These are phyloP conservation scores for Phalaenopsis hybrid DNA, from an alignment of 116 monocot species.

Conservation along the genomic window DNA sequence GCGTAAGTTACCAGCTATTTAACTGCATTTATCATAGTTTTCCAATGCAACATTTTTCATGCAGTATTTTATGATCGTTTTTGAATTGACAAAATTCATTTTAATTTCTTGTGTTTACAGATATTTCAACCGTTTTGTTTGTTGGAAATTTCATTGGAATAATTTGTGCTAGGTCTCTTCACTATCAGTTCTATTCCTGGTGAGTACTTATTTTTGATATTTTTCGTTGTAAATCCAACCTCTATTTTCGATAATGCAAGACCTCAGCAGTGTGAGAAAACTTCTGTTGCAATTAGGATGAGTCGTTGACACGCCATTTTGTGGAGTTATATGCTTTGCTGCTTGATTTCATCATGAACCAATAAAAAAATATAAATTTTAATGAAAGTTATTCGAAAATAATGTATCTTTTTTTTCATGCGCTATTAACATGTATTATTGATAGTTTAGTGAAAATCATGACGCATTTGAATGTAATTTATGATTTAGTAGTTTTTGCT, in stretches of 20 bases:
- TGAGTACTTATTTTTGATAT: constrained; percentile 22
- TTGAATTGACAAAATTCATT: constrained; percentile 1
- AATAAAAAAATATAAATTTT: no score
- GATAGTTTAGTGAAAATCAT: no score
- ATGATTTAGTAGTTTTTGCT: no score
- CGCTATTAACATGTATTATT: no score
- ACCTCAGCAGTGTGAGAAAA: neutral
- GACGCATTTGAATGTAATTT: no score
- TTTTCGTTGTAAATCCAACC: neutral
- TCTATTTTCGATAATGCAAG: neutral
- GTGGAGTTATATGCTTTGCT: no score
- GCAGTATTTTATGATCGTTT: neutral
- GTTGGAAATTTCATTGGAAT: constrained; percentile 94
- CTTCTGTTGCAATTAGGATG: no score
- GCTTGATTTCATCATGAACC: no score
- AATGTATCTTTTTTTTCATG: no score
- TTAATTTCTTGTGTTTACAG: constrained; percentile 25
- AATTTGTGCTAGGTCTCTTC: constrained; percentile 81
- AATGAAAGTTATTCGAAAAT: no score
- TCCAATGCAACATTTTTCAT: neutral
- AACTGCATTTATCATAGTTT: neutral
- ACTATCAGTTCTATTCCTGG: constrained; percentile 99
- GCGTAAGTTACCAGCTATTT: constrained; percentile 25
- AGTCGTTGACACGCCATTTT: no score
- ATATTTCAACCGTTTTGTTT: constrained; percentile 79